Base-by-base conservation (phyloP, 176 grass and related monocot genomes). In the sorghum (Sorghum bicolor) region DNA sequence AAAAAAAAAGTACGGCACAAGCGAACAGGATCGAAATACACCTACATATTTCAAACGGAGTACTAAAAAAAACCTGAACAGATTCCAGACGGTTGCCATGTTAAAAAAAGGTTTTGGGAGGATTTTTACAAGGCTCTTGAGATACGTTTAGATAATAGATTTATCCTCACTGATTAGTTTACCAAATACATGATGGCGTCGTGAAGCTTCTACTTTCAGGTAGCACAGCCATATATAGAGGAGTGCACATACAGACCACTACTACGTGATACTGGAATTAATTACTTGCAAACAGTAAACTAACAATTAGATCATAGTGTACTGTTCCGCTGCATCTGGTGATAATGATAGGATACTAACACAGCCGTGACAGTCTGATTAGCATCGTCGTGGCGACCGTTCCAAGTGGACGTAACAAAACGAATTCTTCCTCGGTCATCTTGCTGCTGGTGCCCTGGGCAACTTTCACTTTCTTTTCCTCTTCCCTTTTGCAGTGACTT, bases 341-440 rank as follows among this genome's bases (percentile, higher is more conserved):
- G 32, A 41, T 14, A 38, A 74, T 55, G 77, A 30, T 39, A 31
- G 40, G 40, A 45, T 37, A 41, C 67, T 39, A 63, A 8, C 19
- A 55, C 52, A 22, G 48, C 48, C 48, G 48, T 53, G 47, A 19
- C n/a, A 12, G 40, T 14, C 48, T 16, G 45, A 15, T 28, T 41
- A 41, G 8, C 44, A 26, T 36, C 5, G 38, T 39, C 41, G 38
- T 15, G 25, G 66, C 32, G 55, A 34, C 22, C 19, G 10, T 52
- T 31, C 29, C 74, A 79, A 74, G 72, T 81, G 83, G 88, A 73
- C 8, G 65, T 82, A 82, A 45, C 13, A 65, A 82, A 62, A 72
- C 22, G 3, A 2, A 20, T 2, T 33, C 44, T 39, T 20, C 28
- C 52, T 20, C 29, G 15, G 30, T 36, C 45, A 68, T 63, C 12